Conservation (phyloP, 352 stramenopile species). For the Thalassiosira ordinaria region DNA sequence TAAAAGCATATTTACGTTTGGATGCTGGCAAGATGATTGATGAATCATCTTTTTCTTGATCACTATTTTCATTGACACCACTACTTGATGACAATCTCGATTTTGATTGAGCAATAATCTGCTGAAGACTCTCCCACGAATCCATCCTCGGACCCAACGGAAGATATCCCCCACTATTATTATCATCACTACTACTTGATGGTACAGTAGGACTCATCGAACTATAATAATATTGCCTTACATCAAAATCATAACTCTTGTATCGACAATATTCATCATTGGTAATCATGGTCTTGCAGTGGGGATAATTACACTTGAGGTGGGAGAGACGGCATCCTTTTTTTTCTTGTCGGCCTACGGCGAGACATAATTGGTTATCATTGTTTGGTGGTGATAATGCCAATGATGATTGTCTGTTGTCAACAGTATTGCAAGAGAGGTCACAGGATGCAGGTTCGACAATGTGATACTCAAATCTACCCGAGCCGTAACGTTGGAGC, state of each 20-base stretch:
- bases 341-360: neutral
- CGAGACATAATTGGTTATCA: neutral
- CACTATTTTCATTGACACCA: too few relatives aligned
- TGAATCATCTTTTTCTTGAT: neutral
- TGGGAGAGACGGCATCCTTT: neutral
- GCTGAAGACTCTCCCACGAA: slow-evolving; percentile 10
- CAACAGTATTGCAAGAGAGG: neutral
- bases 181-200: too few relatives aligned
- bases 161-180: slow-evolving; percentile 2
- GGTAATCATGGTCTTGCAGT: slow-evolving; percentile 53
- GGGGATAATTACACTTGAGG: slow-evolving; percentile 18
- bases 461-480: neutral
- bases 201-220: too few relatives aligned
- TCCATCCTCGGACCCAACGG: slow-evolving; percentile 11
- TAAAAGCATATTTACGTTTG: slow-evolving; percentile 49
- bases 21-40: slow-evolving; percentile 23
- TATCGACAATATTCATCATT: slow-evolving; percentile 52
- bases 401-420: neutral
- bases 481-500: slow-evolving; percentile 17
- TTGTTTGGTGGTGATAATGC: neutral
- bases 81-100: neutral
- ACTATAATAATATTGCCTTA: slow-evolving; percentile 41
- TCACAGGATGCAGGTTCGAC: neutral
- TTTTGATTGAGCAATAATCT: neutral
- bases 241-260: neutral